phyloP scores from a whole-genome alignment of 2,329 filamentous ascomycete species.

The Huntiella decipiens region DNA sequence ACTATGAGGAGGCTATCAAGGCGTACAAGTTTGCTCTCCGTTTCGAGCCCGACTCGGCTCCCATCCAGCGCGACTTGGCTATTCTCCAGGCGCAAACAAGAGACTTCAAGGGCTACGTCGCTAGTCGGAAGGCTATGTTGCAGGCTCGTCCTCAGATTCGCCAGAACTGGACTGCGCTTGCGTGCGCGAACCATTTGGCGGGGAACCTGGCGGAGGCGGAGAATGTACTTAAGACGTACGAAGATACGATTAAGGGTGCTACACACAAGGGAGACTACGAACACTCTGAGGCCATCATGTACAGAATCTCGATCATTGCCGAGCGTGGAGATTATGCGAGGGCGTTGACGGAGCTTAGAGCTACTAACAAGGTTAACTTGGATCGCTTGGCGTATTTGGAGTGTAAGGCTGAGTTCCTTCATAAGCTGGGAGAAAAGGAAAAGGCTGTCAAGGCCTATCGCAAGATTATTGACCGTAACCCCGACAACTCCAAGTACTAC shows the following conservation, averaged over 20 bases:
- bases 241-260: slow-evolving; percentile 72
- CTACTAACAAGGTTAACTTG: slow-evolving; percentile 55
- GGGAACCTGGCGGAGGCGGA: slow-evolving; percentile 75
- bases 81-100: slow-evolving; percentile 91
- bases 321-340: slow-evolving; percentile 69
- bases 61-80: slow-evolving; percentile 87
- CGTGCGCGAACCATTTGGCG: slow-evolving; percentile 79
- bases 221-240: slow-evolving; percentile 76
- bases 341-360: slow-evolving; percentile 72
- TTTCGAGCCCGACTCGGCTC: slow-evolving; percentile 81
- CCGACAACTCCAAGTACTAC: slow-evolving; percentile 77
- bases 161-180: slow-evolving; percentile 95
- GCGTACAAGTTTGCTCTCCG: slow-evolving; percentile 91
- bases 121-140: slow-evolving; percentile 75
- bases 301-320: slow-evolving; percentile 88
- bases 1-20: slow-evolving; percentile 98
- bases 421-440: slow-evolving; percentile 54
- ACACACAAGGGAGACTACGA: slow-evolving; percentile 68
- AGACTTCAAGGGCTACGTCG: slow-evolving; percentile 83
- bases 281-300: slow-evolving; percentile 82
- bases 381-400: slow-evolving; percentile 79
- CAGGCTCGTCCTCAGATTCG: slow-evolving; percentile 62
- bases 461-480: slow-evolving; percentile 65
- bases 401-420: slow-evolving; percentile 64
- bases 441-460: slow-evolving; percentile 72